Percentiles rank a stretch among this genome's conserved stretches.
phyloP scores from a whole-genome alignment of 345 rosid genomes.

The Citropsis articulata region DNA sequence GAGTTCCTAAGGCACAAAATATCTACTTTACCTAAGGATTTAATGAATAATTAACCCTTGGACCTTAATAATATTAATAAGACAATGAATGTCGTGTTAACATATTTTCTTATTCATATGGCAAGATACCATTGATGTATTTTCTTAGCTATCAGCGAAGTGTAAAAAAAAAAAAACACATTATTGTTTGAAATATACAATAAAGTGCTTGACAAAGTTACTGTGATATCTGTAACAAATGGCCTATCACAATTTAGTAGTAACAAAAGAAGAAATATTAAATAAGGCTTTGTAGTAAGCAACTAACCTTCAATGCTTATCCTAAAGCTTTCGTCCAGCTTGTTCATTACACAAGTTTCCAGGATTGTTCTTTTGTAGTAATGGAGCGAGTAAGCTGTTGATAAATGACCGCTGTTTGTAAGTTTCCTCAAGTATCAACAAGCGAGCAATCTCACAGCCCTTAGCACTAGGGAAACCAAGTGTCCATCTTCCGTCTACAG shows the following conservation, averaged over 20 bases:
- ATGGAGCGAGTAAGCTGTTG: conserved; percentile 31
- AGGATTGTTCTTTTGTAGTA: conserved; percentile 25
- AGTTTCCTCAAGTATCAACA: conserved; percentile 40
- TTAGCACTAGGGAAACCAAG: conserved; percentile 49
- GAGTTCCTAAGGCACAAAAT: background rate
- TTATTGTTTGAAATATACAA: background rate
- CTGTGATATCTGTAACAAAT: background rate
- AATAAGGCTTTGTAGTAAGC: background rate
- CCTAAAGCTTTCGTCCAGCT: conserved; percentile 17
- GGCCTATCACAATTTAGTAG: background rate
- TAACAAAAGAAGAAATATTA: background rate
- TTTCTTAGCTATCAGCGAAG: background rate
- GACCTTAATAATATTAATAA: too few species aligned
- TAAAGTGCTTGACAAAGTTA: too few species aligned
- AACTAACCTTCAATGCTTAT: conserved; percentile 7
- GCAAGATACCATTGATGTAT: background rate
- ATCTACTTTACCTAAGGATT: background rate
- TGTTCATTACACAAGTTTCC: conserved; percentile 18
- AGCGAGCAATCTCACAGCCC: conserved; percentile 46
- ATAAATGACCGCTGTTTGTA: conserved; percentile 43
- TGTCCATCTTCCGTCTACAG: conserved; percentile 55
- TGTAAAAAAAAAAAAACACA: too few species aligned
- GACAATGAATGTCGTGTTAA: background rate
- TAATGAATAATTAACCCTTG: too few species aligned
- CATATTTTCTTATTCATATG: background rate